Conservation (phyloP, 495 filamentous ascomycete genomes). For the Aspergillus heteromorphus region DNA sequence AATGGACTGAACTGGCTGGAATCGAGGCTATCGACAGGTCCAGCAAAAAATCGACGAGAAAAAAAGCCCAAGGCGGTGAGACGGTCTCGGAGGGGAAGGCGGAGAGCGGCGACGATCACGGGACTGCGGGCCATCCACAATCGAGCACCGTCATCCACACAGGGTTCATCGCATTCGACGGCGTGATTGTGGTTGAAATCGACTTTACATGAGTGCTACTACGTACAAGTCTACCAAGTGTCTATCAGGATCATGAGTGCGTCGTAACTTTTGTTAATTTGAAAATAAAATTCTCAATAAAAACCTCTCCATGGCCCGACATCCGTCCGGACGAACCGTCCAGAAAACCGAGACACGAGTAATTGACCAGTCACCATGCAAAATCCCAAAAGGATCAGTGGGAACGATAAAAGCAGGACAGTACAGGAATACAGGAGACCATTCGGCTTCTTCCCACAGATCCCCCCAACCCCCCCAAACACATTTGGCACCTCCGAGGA, state of each 20-base stretch:
- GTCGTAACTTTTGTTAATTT: slow-evolving; percentile 24
- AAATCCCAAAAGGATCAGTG: slow-evolving; percentile 24
- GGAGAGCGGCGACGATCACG: slow-evolving; percentile 3
- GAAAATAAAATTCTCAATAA: slow-evolving; percentile 34
- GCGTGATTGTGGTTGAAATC: too few relatives aligned
- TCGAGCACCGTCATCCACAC: too few relatives aligned
- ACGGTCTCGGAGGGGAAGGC: slow-evolving; percentile 6
- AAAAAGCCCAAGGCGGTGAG: slow-evolving; percentile 19
- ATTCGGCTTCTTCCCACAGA: slow-evolving; percentile 11
- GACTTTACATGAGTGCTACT: too few relatives aligned
- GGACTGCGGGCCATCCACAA: background rate
- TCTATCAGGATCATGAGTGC: background rate
- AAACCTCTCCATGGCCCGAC: slow-evolving; percentile 39
- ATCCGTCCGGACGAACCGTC: slow-evolving; percentile 13
- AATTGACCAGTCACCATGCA: slow-evolving; percentile 41
- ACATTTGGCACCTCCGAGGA: slow-evolving; percentile 32
- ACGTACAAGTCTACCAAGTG: too few relatives aligned
- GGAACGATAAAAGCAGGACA: slow-evolving; percentile 7
- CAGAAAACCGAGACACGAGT: slow-evolving; percentile 15
- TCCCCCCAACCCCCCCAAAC: slow-evolving; percentile 36
- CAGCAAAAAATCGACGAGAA: slow-evolving; percentile 22
- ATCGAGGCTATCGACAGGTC: background rate
- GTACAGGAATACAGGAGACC: slow-evolving; percentile 9
- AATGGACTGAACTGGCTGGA: background rate
- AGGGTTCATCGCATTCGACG: too few relatives aligned